Base-by-base conservation (phyloP, 345 rosid genomes). In the Limnanthes douglasii region DNA sequence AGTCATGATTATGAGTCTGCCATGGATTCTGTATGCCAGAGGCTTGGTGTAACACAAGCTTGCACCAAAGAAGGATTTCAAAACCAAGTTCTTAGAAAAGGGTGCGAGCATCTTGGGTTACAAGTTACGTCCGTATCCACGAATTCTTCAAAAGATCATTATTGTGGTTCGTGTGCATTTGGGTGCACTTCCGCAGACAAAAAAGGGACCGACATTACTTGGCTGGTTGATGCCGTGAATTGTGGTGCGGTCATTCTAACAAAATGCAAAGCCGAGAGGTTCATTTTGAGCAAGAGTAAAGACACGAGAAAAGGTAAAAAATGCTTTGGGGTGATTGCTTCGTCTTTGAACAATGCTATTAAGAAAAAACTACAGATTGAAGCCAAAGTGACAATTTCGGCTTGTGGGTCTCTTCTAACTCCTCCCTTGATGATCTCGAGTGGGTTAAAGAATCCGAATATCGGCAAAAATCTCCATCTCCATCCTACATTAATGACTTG, bases 401-500 rank as follows among this genome's bases (percentile, higher is more conserved):
- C 98, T 1, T 65, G 75, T 1, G 98, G 98, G 15, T 69, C 95
- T 12, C 71, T 90, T 38, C 21, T 44, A 37, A 84, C 98, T 25
- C 98, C 98, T 1, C 85, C 86, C 15, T 45, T 90, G 34, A 41
- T 90, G 82, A 75, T 66, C 50, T 52, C 70, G 1, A 90, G 98
- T 32, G 94, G 98, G 9, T 46, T 90, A 44, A 68, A 46, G 59
- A 90, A 90, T 60, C 50, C 8, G 22, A 46, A 80, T 24, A 84
- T 90, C 11, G 94, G 98, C 1, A 49, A 32, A 22, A 72, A 84
- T 59, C 98, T 84, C 45, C 94, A 59, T 46, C 59, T 84, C 38
- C 98, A 90, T 37, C 94, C 98, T 3, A 92, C 75, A 26, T 18
- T 59, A 27, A 70, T 80, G 92, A 50, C 72, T 0, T 84, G 98